These are phyloP conservation scores for Fusarium azukiicola DNA, from an alignment of 2,329 filamentous ascomycete species.

Conservation along the genomic window DNA sequence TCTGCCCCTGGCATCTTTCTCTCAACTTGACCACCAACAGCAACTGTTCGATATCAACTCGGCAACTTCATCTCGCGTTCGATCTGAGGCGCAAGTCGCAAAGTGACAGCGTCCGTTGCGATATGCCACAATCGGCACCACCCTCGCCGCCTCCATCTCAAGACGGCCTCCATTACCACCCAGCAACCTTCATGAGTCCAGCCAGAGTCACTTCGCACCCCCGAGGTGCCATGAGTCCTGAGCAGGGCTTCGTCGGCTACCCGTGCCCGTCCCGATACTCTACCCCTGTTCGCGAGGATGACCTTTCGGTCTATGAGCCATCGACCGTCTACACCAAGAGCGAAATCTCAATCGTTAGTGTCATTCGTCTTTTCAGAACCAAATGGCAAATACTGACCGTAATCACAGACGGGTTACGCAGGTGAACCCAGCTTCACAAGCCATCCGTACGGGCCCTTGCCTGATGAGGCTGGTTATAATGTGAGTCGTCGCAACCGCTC, in stretches of 20 bases:
- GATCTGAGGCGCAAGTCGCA: slow-evolving; percentile 10
- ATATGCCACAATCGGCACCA: slow-evolving; percentile 65
- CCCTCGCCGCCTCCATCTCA: slow-evolving; percentile 70
- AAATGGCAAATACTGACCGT: slow-evolving; percentile 13
- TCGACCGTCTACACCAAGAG: slow-evolving; percentile 44
- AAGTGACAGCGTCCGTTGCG: slow-evolving; percentile 28
- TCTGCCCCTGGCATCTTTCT: slow-evolving; percentile 23
- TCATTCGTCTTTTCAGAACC: neutral
- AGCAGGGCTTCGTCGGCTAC: slow-evolving; percentile 34
- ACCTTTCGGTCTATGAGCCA: slow-evolving; percentile 44
- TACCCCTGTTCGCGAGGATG: slow-evolving; percentile 47
- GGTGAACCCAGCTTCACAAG: slow-evolving; percentile 30
- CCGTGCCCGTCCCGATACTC: slow-evolving; percentile 41
- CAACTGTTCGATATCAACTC: slow-evolving; percentile 18
- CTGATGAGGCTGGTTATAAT: slow-evolving; percentile 47
- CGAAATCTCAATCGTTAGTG: slow-evolving; percentile 46
- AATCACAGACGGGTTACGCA: slow-evolving; percentile 39
- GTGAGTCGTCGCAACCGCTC: slow-evolving; percentile 34
- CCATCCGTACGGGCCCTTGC: slow-evolving; percentile 46
- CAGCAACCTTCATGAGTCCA: slow-evolving; percentile 41
- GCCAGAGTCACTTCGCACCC: slow-evolving; percentile 38
- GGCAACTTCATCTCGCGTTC: neutral
- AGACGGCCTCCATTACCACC: slow-evolving; percentile 44
- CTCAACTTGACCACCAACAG: slow-evolving; percentile 24
- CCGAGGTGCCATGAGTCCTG: slow-evolving; percentile 30